Conservation (phyloP, 805 yeast genomes). For the Soucietia sequanensis region DNA sequence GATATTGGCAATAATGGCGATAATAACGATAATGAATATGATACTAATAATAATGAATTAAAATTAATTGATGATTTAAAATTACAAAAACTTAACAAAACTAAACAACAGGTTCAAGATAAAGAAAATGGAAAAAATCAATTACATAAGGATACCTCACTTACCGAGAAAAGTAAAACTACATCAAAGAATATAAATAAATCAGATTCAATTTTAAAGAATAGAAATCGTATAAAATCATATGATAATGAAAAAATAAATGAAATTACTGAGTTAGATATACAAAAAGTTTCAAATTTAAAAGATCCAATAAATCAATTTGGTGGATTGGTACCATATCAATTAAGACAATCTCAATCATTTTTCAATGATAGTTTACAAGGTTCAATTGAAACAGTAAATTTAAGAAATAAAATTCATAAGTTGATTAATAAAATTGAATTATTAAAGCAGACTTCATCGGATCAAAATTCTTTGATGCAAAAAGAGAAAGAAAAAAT, state of each 20-base stretch:
- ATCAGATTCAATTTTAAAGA: slow-evolving; percentile 4
- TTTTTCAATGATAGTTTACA: slow-evolving; percentile 33
- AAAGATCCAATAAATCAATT: slow-evolving; percentile 45
- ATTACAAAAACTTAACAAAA: neutral
- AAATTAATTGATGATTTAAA: slow-evolving; percentile 9
- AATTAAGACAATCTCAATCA: slow-evolving; percentile 36
- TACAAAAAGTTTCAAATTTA: neutral
- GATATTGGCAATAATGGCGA: too few relatives aligned
- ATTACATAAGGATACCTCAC: neutral
- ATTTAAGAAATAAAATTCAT: slow-evolving; percentile 18
- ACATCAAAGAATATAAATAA: neutral
- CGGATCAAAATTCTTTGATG: neutral
- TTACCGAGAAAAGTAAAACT: neutral
- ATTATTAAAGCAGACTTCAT: slow-evolving; percentile 2
- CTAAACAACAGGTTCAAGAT: slow-evolving; percentile 2
- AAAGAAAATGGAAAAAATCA: slow-evolving; percentile 1
- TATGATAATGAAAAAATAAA: neutral
- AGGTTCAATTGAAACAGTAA: slow-evolving; percentile 18
- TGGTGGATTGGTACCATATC: slow-evolving; percentile 47
- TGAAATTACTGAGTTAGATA: neutral
- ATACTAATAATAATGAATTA: slow-evolving; percentile 6
- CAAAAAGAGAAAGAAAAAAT: neutral
- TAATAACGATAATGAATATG: too few relatives aligned
- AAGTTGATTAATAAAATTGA: slow-evolving; percentile 16
- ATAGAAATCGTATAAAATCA: slow-evolving; percentile 5